Evolutionary conservation across 1,139 yeast genomes (phyloP), one percentile per base, ranked within the genome.

Genomic region (Pichia sp.): DNA sequence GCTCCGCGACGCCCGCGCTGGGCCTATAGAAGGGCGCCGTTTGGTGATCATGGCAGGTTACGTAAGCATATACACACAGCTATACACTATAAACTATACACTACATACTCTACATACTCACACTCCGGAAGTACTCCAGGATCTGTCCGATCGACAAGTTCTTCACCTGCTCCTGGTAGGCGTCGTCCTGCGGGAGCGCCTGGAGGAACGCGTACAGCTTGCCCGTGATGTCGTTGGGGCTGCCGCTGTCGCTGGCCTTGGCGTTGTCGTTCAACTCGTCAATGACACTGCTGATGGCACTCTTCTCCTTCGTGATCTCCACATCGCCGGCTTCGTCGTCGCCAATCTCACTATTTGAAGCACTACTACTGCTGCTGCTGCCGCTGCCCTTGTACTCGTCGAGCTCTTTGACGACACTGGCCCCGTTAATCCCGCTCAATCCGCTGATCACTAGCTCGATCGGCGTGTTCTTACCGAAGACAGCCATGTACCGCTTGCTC

Each of bases 401-500:
- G 2, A 42, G 18, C 19, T 36, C 38, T 7, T 32, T 21, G 27
- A 47, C 34, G 2, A 40, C 36, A 35, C 44, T 40, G 11, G 44
- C 34, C 6, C 31, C 40, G 15, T 35, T 38, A 3, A n/a, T n/a
- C n/a, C n/a, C n/a, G n/a, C n/a, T n/a, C n/a, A n/a, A n/a, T n/a
- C n/a, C n/a, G n/a, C n/a, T n/a, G n/a, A n/a, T n/a, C n/a, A 47
- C 3, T 4, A 47, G 15, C 4, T 38, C 36, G 18, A 41, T 10
- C 11, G 21, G 30, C 19, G 35, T 28, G 33, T 19, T 34, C 31
- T 22, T 21, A 15, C 43, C 45, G 62, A 86, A 89, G 38, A 75
- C 68, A 52, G 81, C 83, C 36, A 75, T 71, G 62, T 77, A 90
- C 49, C 95, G 75, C 45, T 72, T 73, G 52, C 86, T 91, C 40